Evolutionary conservation across 163 green algal genomes (phyloP), one percentile per base, ranked within the genome.

Genomic region (Scenedesmus sp.): DNA sequence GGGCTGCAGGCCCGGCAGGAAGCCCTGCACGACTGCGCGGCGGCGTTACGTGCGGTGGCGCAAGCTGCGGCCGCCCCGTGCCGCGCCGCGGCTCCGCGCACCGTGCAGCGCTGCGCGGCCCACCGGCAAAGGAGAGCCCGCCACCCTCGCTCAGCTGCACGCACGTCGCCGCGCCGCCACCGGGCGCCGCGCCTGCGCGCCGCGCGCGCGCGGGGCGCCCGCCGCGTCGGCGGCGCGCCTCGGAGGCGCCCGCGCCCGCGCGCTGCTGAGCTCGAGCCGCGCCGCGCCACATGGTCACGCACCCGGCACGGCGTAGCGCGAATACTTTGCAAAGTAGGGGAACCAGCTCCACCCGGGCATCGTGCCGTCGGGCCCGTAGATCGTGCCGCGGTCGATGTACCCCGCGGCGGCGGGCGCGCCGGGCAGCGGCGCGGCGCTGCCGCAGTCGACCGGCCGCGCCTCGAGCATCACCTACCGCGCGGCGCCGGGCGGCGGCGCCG

Each of bases 41-140:
- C n/a, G n/a, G n/a, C n/a, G n/a, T n/a, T n/a, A n/a, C n/a, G n/a
- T n/a, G n/a, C n/a, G n/a, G n/a, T n/a, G n/a, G n/a, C n/a, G n/a
- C n/a, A n/a, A n/a, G n/a, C n/a, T n/a, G n/a, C n/a, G n/a, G n/a
- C n/a, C n/a, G n/a, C n/a, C n/a, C n/a, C n/a, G n/a, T n/a, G n/a
- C n/a, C n/a, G n/a, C n/a, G n/a, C n/a, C n/a, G n/a, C n/a, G n/a
- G n/a, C n/a, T n/a, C n/a, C n/a, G n/a, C n/a, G n/a, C n/a, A n/a
- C n/a, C n/a, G n/a, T n/a, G n/a, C n/a, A n/a, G n/a, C n/a, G n/a
- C n/a, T n/a, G n/a, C n/a, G n/a, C n/a, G n/a, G n/a, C n/a, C n/a
- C n/a, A n/a, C n/a, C n/a, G n/a, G n/a, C n/a, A n/a, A 82, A 82
- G 18, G 75, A 71, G 29, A 82, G 53, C 14, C 75, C 75, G 31